Evolutionary conservation across 371 early-diverging fungal species (phyloP), one percentile per base, ranked within the genome.

Genomic region (Massospora cicadina): DNA sequence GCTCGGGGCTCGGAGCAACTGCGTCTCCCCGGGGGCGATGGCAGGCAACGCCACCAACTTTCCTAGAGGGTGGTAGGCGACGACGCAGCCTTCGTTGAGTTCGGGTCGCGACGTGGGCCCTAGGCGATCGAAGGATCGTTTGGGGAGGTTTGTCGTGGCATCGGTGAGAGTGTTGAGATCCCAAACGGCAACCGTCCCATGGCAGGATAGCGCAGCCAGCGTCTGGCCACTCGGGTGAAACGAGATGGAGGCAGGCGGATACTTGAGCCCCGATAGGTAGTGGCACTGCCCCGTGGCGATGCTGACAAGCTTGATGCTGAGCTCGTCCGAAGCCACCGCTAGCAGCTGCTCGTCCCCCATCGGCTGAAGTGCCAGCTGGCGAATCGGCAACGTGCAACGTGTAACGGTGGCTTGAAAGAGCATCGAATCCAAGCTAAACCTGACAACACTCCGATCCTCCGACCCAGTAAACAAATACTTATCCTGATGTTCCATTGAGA

Each of bases 141-240:
- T 43, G 17, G 5, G 43, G 5, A 17, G 17, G 17, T 43, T 43
- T 10, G 5, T 10, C 5, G 10, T 43, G 43, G 10, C 43, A 5
- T 43, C 43, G 10, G 5, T 17, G 43, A 43, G 43, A 17, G 43
- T 10, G 17, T 17, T 43, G 17, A 43, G 43, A 43, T 43, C 43
- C 43, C 43, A 43, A 43, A 17, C 5, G 43, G 43, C 43, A 10
- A 43, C 5, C 10, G 43, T 43, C 43, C 43, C 43, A 17, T 43
- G 43, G 17, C 43, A 43, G 17, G 43, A 43, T 17, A 43, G 17
- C 5, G 43, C 43, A 23, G 26, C 58, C 58, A 57, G 28, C 23
- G 26, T 57, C 26, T 27, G 23, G 25, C 58, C 58, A 57, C 26
- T 57, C 26, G 58, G 58, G n/a, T 57, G 58, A 57, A 57, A 57